Evolutionary conservation across 78 protist species (phyloP).

Genomic region (Polysphondylium violaceum): DNA sequence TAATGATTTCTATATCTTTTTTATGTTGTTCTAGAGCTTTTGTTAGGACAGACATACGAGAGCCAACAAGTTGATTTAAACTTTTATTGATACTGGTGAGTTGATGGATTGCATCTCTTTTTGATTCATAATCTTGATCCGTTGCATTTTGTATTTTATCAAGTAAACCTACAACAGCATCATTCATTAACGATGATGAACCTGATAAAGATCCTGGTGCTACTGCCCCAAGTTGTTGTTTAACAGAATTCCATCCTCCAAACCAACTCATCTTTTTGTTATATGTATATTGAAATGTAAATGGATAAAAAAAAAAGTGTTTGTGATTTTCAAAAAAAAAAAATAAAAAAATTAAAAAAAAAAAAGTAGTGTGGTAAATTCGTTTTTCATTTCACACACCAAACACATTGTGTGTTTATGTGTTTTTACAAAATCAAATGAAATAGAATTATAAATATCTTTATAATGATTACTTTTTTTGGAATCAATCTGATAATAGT

Average conservation of each 20-base stretch:
- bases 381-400: background rate
- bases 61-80: slow-evolving; percentile 53
- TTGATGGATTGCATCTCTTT: slow-evolving; percentile 14
- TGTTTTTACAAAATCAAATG: too few relatives aligned
- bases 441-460: too few relatives aligned
- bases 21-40: background rate
- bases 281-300: too few relatives aligned
- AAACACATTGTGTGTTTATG: background rate
- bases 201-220: slow-evolving; percentile 6
- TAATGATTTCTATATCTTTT: slow-evolving; percentile 38
- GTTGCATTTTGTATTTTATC: slow-evolving; percentile 11
- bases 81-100: slow-evolving; percentile 18
- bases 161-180: slow-evolving; percentile 29
- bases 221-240: background rate
- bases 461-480: too few relatives aligned
- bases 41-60: slow-evolving; percentile 51
- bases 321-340: too few relatives aligned
- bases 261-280: slow-evolving; percentile 35
- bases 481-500: too few relatives aligned
- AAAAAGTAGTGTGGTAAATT: background rate
- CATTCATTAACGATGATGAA: background rate
- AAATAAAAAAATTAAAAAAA: background rate
- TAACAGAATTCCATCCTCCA: slow-evolving; percentile 62
- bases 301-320: too few relatives aligned
- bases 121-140: background rate